A percentile compares a stretch with the other conserved stretches of the same genome.
These are phyloP conservation scores for Neurospora sp. DNA, from an alignment of 495 filamentous ascomycete species.

Conservation along the genomic window DNA sequence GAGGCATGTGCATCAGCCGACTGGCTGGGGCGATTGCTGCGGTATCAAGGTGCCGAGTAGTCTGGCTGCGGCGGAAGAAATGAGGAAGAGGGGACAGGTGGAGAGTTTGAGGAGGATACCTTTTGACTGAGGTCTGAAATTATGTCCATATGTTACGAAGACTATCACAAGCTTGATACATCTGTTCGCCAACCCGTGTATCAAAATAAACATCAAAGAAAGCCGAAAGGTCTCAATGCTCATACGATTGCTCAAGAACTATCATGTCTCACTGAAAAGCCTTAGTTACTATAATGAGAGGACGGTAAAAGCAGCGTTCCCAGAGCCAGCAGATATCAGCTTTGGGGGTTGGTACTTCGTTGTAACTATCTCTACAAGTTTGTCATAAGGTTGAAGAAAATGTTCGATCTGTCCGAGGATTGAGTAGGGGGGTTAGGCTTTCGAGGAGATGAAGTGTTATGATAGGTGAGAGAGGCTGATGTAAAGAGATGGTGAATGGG, in stretches of 20 bases:
- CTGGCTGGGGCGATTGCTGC: conserved; percentile 92
- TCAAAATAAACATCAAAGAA: too few species aligned
- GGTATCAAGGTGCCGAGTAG: conserved; percentile 96
- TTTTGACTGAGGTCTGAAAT: conserved; percentile 54
- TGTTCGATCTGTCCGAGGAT: not conserved
- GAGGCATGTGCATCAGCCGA: conserved; percentile 54
- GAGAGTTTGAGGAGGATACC: conserved; percentile 71
- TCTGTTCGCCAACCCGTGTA: not conserved
- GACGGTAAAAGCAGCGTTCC: not conserved
- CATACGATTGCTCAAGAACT: not conserved
- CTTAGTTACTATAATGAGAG: too few species aligned
- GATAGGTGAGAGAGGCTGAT: too few species aligned
- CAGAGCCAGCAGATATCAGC: not conserved
- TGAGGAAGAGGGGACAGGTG: conserved; percentile 56
- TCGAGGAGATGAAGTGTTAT: too few species aligned
- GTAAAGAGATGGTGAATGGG: too few species aligned
- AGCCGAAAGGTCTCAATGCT: not conserved
- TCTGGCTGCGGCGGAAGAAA: conserved; percentile 76
- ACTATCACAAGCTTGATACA: not conserved
- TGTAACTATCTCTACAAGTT: not conserved
- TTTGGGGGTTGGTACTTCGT: not conserved
- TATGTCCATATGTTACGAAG: not conserved
- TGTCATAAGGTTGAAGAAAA: not conserved
- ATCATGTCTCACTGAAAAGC: not conserved
- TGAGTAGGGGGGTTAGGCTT: too few species aligned